Percentiles rank a stretch among this genome's conserved stretches.
phyloP scores from a whole-genome alignment of 2,329 filamentous ascomycete genomes.

The Fusarium duplospermum region DNA sequence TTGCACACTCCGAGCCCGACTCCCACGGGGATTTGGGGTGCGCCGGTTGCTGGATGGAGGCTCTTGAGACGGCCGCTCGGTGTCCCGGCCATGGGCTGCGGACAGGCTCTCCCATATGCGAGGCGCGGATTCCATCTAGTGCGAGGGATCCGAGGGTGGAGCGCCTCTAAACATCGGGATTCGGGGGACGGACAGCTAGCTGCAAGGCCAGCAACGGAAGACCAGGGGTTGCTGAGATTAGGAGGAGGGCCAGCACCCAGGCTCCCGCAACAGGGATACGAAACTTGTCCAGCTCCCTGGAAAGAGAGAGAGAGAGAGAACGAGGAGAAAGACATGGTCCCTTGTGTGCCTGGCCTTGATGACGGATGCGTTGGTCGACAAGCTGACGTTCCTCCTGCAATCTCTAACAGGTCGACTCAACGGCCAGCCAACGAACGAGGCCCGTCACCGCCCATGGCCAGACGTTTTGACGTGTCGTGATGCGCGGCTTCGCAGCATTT shows the following conservation, averaged over 20 bases:
- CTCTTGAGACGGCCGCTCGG: constrained; percentile 23
- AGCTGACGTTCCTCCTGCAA: constrained; percentile 31
- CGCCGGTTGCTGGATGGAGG: constrained; percentile 8
- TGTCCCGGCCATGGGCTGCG: constrained; percentile 17
- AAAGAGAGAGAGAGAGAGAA: background rate
- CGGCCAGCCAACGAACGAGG: background rate
- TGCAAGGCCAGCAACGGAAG: constrained; percentile 25
- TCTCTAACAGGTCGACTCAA: background rate
- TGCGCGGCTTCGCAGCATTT: constrained; percentile 15
- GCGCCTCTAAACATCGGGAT: constrained; percentile 16
- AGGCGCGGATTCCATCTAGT: constrained; percentile 21
- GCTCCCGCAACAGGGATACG: constrained; percentile 37
- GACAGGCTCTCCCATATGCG: constrained; percentile 14
- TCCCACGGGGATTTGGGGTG: constrained; percentile 11
- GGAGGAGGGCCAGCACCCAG: constrained; percentile 30
- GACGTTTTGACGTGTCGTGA: background rate
- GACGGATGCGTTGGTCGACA: constrained; percentile 15
- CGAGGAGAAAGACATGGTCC: background rate
- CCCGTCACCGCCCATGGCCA: background rate
- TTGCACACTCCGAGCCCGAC: constrained; percentile 31
- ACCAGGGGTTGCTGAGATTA: constrained; percentile 39
- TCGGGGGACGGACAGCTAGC: background rate
- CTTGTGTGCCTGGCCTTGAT: constrained; percentile 6
- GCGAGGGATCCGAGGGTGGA: constrained; percentile 32
- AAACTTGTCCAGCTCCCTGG: constrained; percentile 32